Evolutionary conservation across 352 stramenopile genomes (phyloP).

Genomic region (Thalassiosira exigua): DNA sequence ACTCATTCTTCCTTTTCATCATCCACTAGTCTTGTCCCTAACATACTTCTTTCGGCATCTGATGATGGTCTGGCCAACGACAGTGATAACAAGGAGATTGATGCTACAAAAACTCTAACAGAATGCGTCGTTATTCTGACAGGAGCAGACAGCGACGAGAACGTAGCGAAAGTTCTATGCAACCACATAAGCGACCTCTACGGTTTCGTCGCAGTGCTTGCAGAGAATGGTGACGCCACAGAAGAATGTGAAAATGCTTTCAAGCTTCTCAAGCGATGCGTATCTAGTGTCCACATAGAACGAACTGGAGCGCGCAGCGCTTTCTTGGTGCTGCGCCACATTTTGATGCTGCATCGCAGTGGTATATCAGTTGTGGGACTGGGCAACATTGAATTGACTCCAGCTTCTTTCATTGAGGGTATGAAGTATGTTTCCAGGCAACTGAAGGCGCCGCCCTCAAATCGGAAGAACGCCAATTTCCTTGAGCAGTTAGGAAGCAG

Average conservation of each 20-base stretch:
- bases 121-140: conserved; percentile 53
- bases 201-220: conserved; percentile 51
- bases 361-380: conserved; percentile 53
- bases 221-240: conserved; percentile 37
- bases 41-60: conserved; percentile 57
- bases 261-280: conserved; percentile 51
- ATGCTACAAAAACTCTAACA: conserved; percentile 44
- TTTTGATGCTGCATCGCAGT: conserved; percentile 52
- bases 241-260: conserved; percentile 42
- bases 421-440: conserved; percentile 65
- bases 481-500: conserved; percentile 62
- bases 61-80: conserved; percentile 12
- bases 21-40: conserved; percentile 55
- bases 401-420: conserved; percentile 57
- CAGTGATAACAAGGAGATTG: conserved; percentile 34
- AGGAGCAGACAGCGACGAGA: conserved; percentile 45
- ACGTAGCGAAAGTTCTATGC: conserved; percentile 45
- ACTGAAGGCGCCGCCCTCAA: conserved; percentile 28
- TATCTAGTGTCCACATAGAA: conserved; percentile 57
- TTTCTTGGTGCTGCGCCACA: conserved; percentile 50
- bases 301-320: conserved; percentile 50
- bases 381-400: conserved; percentile 36
- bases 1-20: not conserved
- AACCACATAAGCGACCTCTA: conserved; percentile 62
- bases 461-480: conserved; percentile 31